Percentiles rank a stretch among this genome's conserved stretches.
These are phyloP conservation scores for Nakazawaea laoshanensis DNA, from an alignment of 805 yeast species.

Conservation along the genomic window DNA sequence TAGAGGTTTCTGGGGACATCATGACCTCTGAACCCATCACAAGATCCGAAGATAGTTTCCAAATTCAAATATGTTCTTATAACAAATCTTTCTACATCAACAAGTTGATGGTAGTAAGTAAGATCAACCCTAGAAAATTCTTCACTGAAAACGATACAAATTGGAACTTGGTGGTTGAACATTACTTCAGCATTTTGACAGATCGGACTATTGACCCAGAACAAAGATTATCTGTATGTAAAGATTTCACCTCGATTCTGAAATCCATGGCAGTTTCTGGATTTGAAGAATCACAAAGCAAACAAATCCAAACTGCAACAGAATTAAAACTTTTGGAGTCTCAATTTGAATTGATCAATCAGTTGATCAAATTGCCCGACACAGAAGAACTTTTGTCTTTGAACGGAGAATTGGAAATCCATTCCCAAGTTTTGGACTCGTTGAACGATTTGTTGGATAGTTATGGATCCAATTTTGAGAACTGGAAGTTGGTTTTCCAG, in stretches of 20 bases:
- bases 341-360: slow-evolving; percentile 33
- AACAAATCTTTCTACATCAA: slow-evolving; percentile 48
- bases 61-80: slow-evolving; percentile 34
- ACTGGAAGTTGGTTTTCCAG: slow-evolving; percentile 69
- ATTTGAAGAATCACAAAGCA: slow-evolving; percentile 17
- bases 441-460: slow-evolving; percentile 70
- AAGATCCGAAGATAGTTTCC: not conserved
- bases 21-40: slow-evolving; percentile 11
- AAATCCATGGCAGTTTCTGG: slow-evolving; percentile 31
- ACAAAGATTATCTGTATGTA: slow-evolving; percentile 38
- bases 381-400: slow-evolving; percentile 36
- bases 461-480: slow-evolving; percentile 51
- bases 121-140: slow-evolving; percentile 44
- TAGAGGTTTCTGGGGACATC: slow-evolving; percentile 14
- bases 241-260: slow-evolving; percentile 44
- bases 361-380: slow-evolving; percentile 27
- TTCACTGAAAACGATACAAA: slow-evolving; percentile 24
- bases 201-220: slow-evolving; percentile 33
- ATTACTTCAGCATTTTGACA: slow-evolving; percentile 36
- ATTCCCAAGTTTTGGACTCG: slow-evolving; percentile 51
- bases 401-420: slow-evolving; percentile 61
- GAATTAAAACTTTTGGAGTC: slow-evolving; percentile 43
- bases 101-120: slow-evolving; percentile 42
- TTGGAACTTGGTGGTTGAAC: slow-evolving; percentile 40
- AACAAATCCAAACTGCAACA: slow-evolving; percentile 15